phyloP scores from a whole-genome alignment of 352 stramenopile species.

The Phytopythium boreale region DNA sequence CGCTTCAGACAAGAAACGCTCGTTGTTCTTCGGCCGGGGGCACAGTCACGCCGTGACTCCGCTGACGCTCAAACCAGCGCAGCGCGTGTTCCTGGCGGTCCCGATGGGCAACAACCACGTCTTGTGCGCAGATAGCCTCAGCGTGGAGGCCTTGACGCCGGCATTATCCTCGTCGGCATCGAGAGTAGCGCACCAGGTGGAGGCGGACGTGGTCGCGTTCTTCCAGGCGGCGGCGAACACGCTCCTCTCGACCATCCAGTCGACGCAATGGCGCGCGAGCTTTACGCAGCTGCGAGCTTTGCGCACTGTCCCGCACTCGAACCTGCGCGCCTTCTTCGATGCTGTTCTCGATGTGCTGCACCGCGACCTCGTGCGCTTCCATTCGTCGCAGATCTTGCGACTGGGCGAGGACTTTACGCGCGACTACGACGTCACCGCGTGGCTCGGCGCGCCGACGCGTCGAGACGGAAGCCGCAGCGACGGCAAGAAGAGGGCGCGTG shows the following conservation, averaged over 20 bases:
- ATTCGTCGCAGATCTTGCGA: slow-evolving; percentile 66
- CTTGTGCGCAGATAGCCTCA: slow-evolving; percentile 59
- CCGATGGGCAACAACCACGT: slow-evolving; percentile 56
- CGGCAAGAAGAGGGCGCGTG: background rate
- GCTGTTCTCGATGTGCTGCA: slow-evolving; percentile 42
- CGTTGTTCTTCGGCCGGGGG: background rate
- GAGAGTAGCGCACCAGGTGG: slow-evolving; percentile 25
- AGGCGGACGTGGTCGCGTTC: slow-evolving; percentile 55
- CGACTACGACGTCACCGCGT: slow-evolving; percentile 44
- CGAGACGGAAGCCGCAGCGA: slow-evolving; percentile 8
- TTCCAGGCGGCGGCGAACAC: slow-evolving; percentile 25
- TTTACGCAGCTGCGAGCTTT: slow-evolving; percentile 48
- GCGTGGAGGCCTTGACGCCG: slow-evolving; percentile 39
- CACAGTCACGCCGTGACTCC: slow-evolving; percentile 4
- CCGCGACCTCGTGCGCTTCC: slow-evolving; percentile 42
- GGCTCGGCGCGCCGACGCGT: slow-evolving; percentile 36
- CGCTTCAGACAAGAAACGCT: background rate
- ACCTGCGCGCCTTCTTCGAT: slow-evolving; percentile 34
- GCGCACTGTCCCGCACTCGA: slow-evolving; percentile 18
- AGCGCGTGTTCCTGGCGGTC: slow-evolving; percentile 33
- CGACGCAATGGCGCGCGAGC: slow-evolving; percentile 31
- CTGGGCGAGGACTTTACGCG: slow-evolving; percentile 68
- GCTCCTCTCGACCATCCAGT: slow-evolving; percentile 34
- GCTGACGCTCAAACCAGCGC: slow-evolving; percentile 23
- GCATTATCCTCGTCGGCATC: background rate